These are phyloP conservation scores for Aspergillus pseudoviridinutans DNA, from an alignment of 2,329 filamentous ascomycete species.

Conservation along the genomic window DNA sequence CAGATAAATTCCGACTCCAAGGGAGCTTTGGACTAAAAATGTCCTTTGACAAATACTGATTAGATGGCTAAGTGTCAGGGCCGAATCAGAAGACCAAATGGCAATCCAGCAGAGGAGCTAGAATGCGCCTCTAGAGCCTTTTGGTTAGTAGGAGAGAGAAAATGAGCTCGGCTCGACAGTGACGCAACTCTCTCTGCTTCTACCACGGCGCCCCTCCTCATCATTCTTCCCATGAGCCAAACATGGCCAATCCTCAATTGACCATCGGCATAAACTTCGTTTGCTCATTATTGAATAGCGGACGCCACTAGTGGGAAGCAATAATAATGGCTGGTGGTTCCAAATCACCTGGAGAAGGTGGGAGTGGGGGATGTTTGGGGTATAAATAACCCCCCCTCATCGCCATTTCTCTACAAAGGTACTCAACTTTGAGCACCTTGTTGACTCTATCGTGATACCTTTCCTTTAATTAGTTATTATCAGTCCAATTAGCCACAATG, in stretches of 20 bases:
- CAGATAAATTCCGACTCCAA: background rate
- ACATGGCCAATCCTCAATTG: background rate
- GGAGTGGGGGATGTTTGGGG: too few species aligned
- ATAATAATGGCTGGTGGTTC: background rate
- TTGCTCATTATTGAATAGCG: background rate
- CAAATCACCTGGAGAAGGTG: background rate
- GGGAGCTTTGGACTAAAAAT: background rate
- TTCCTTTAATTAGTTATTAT: slow-evolving; percentile 46
- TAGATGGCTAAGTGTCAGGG: background rate
- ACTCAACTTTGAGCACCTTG: background rate
- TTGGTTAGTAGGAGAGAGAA: background rate
- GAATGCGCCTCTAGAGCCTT: background rate
- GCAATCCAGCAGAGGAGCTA: background rate
- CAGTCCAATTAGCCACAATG: slow-evolving; percentile 45
- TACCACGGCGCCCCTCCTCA: background rate
- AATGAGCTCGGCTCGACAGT: background rate
- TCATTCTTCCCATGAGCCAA: background rate
- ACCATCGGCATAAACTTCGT: background rate
- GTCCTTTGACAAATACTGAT: background rate
- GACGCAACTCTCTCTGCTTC: background rate
- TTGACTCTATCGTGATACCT: background rate
- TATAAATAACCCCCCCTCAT: slow-evolving; percentile 51
- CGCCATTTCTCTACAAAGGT: slow-evolving; percentile 60
- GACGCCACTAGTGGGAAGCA: background rate
- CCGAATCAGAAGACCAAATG: background rate